Evolutionary conservation across 2,329 filamentous ascomycete genomes (phyloP).

Genomic region (Penicillium sclerotiorum): DNA sequence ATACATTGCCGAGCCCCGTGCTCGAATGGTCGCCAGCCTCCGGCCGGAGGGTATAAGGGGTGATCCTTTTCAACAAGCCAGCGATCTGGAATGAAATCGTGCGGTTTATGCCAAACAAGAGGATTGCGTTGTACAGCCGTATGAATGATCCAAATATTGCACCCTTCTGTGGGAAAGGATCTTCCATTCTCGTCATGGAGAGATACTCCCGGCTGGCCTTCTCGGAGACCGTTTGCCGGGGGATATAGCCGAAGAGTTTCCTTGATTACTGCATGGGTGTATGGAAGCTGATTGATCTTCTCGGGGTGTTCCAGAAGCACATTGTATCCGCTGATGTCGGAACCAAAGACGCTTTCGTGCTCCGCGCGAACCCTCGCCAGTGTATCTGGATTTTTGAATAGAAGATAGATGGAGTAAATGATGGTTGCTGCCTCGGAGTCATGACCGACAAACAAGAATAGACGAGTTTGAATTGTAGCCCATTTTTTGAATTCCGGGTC

Average conservation of each 20-base stretch:
- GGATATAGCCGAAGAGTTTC: neutral
- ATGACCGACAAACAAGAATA: slow-evolving; percentile 1
- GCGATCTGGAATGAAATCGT: neutral
- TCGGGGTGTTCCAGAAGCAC: neutral
- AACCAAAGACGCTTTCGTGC: neutral
- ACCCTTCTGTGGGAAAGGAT: neutral
- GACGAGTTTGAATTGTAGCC: neutral
- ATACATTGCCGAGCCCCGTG: neutral
- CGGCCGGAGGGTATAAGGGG: neutral
- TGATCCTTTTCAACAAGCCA: neutral
- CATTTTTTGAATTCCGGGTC: slow-evolving; percentile 1
- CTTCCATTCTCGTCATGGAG: neutral
- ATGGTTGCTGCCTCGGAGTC: neutral
- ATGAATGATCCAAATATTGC: neutral
- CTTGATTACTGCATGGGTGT: neutral
- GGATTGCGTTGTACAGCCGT: neutral
- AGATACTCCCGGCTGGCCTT: neutral
- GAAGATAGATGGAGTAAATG: neutral
- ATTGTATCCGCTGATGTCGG: neutral
- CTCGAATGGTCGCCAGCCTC: neutral
- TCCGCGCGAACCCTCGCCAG: neutral
- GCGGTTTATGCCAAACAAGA: neutral
- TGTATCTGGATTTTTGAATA: neutral
- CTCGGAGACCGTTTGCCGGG: neutral
- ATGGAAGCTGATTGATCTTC: neutral